Evolutionary conservation across 2,329 filamentous ascomycete species (phyloP).

Genomic region (Trichophyton mentagrophytes): DNA sequence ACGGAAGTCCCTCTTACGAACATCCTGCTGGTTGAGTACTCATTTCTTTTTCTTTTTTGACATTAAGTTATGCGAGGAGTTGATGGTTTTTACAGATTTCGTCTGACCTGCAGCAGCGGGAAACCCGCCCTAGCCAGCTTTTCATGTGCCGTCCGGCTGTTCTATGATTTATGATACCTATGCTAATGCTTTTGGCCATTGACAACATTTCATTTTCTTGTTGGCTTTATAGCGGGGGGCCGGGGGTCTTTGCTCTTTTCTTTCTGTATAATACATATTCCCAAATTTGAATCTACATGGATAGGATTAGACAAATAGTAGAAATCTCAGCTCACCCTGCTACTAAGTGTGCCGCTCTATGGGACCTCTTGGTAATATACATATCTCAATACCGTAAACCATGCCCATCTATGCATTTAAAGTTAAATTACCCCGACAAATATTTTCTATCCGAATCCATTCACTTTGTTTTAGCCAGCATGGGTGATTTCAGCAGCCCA

Average conservation of each 20-base stretch:
- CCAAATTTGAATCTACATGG: background rate
- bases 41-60: background rate
- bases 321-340: background rate
- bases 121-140: background rate
- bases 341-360: background rate
- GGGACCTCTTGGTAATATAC: background rate
- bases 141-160: background rate
- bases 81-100: background rate
- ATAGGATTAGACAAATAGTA: background rate
- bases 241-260: background rate
- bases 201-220: background rate
- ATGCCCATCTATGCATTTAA: background rate
- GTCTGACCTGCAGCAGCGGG: background rate
- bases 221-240: background rate
- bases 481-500: conserved; percentile 54
- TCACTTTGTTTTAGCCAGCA: conserved; percentile 4
- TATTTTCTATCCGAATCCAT: background rate
- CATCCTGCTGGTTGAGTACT: background rate
- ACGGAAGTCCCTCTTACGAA: background rate
- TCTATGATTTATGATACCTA: conserved; percentile 3
- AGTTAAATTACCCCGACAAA: background rate
- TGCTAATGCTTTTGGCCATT: background rate
- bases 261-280: background rate
- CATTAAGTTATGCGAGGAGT: background rate
- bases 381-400: background rate